Evolutionary conservation across 176 grass and related monocot genomes (phyloP), one percentile per base, ranked within the genome.

Genomic region (Dendrocalamus sinicus): DNA sequence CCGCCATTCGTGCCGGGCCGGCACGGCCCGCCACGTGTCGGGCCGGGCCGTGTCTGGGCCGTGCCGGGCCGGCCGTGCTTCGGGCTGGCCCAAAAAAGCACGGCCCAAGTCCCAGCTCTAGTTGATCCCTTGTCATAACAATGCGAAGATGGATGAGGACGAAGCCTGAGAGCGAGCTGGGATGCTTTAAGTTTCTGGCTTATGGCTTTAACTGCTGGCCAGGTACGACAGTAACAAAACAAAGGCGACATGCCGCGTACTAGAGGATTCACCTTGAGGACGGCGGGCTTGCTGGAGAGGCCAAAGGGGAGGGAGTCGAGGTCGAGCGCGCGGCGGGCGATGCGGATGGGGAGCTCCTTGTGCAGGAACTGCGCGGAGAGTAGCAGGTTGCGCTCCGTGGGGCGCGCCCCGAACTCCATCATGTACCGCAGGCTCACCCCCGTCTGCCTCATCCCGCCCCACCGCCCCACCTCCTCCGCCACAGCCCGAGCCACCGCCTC

Each of bases 391-490:
- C 70, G 82, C 86, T 85, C 90, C 12, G 88, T 92, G 35, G 94
- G 94, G 4, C 90, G 78, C 59, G 92, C 74, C 19, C 94, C 94
- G 72, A 97, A 94, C 76, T 97, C 94, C 88, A 85, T 97, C 94
- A 97, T 97, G 88, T 97, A 92, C 19, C 94, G 75, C 8, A 97
- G 85, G 61, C 80, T 94, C 39, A 97, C 94, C 46, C 94, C 94
- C 0, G 85, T 94, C 92, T 92, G 94, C 45, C 80, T 91, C 94
- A 97, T 97, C 17, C 55, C 30, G 12, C 88, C 92, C 94, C 92
- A 97, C 3, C 92, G 70, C 67, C 70, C 90, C 73, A 94, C 83
- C 90, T 97, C 94, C 83, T 97, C 94, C 7, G 73, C 83, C 51
- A 88, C 58, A 60, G 83, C 68, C 83, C 91, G 78, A 72, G 88